These are phyloP conservation scores for Torulaspora maleeae DNA, from an alignment of 805 yeast species.

Conservation along the genomic window DNA sequence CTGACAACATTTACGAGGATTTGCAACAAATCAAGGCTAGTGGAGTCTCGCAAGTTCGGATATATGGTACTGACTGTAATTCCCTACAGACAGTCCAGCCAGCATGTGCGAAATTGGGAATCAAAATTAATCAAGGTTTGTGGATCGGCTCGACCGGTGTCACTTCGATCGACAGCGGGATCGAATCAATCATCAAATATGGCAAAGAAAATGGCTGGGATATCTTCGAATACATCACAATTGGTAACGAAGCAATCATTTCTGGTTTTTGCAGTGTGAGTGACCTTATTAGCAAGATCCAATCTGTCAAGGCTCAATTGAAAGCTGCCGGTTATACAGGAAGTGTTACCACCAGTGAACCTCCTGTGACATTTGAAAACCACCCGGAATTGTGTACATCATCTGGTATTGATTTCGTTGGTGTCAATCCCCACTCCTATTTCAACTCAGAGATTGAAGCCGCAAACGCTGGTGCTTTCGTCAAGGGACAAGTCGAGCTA, in stretches of 20 bases:
- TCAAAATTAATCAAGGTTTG: conserved; percentile 79
- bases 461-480: conserved; percentile 63
- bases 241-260: conserved; percentile 85
- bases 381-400: conserved; percentile 64
- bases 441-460: conserved; percentile 65
- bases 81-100: conserved; percentile 63
- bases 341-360: conserved; percentile 77
- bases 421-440: conserved; percentile 83
- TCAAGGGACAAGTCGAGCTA: conserved; percentile 54
- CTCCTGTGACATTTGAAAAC: conserved; percentile 66
- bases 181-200: conserved; percentile 48
- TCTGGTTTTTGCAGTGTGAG: conserved; percentile 55
- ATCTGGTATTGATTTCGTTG: conserved; percentile 74
- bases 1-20: conserved; percentile 52
- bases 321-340: conserved; percentile 72
- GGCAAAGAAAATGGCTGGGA: conserved; percentile 60
- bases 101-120: conserved; percentile 51
- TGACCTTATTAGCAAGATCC: conserved; percentile 62
- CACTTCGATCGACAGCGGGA: conserved; percentile 60
- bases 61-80: conserved; percentile 86
- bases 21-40: conserved; percentile 51
- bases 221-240: conserved; percentile 67
- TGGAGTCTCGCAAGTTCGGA: conserved; percentile 63
- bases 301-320: conserved; percentile 56
- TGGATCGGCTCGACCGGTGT: conserved; percentile 68